Conservation (phyloP, 768 basidiomycete species). For the Gymnopilus dilepis region DNA sequence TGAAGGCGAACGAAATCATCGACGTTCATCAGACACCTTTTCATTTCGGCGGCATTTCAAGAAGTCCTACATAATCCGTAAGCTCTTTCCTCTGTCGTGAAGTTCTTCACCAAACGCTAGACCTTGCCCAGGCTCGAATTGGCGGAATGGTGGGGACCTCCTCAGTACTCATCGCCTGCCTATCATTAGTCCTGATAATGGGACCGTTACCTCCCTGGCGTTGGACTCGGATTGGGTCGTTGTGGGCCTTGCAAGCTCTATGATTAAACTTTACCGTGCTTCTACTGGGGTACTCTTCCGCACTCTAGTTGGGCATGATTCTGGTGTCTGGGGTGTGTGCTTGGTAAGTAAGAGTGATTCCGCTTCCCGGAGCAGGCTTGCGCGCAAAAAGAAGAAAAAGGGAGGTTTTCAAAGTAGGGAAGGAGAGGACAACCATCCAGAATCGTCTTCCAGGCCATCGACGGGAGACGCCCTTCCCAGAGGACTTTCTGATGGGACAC, state of each 20-base stretch:
- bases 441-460: not conserved
- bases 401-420: not conserved
- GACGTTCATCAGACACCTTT: slow-evolving; percentile 31
- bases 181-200: slow-evolving; percentile 27
- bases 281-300: slow-evolving; percentile 75
- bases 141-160: slow-evolving; percentile 76
- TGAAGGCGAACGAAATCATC: not conserved
- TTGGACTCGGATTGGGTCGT: slow-evolving; percentile 86
- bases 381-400: slow-evolving; percentile 3
- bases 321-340: slow-evolving; percentile 92
- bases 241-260: slow-evolving; percentile 84
- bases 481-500: slow-evolving; percentile 14
- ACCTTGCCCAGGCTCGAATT: slow-evolving; percentile 68
- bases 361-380: not conserved
- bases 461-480: not conserved
- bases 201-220: slow-evolving; percentile 79
- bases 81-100: slow-evolving; percentile 28
- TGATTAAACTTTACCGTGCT: slow-evolving; percentile 86
- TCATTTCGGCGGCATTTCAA: slow-evolving; percentile 78
- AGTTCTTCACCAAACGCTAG: not conserved
- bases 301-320: slow-evolving; percentile 82
- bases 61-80: slow-evolving; percentile 72
- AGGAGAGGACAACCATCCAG: not conserved
- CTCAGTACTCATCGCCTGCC: slow-evolving; percentile 67
- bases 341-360: slow-evolving; percentile 74